Percentiles rank a stretch among this genome's conserved stretches.
phyloP scores from a whole-genome alignment of 305 asterid genomes.

The Fraxinus xanthoxyloides region DNA sequence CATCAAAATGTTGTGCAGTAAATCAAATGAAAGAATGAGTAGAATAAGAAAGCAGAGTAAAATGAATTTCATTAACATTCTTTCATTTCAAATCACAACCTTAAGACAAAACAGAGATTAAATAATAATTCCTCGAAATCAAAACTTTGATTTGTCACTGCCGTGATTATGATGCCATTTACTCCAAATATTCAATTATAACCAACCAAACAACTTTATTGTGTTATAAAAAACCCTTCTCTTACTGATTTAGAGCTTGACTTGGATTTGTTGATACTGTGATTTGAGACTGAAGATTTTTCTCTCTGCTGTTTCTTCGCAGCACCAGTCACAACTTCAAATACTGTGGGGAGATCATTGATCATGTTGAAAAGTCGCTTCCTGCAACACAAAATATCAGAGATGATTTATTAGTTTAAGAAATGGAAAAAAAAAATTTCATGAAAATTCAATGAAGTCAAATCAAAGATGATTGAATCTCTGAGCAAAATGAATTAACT shows the following conservation, averaged over 20 bases:
- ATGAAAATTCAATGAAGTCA: neutral
- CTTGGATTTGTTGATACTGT: slow-evolving; percentile 50
- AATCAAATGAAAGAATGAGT: neutral
- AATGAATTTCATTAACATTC: neutral
- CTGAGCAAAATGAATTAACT: neutral
- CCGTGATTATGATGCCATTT: neutral
- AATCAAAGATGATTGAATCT: neutral
- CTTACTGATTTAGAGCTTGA: slow-evolving; percentile 51
- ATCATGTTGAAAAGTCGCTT: slow-evolving; percentile 69
- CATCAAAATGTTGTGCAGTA: neutral
- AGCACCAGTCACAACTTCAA: slow-evolving; percentile 62
- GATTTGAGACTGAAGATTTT: slow-evolving; percentile 49
- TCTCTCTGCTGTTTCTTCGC: slow-evolving; percentile 55
- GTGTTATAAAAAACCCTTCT: slow-evolving; percentile 11
- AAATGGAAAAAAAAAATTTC: neutral
- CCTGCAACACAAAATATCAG: slow-evolving; percentile 40
- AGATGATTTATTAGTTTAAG: slow-evolving; percentile 2
- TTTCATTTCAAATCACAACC: neutral
- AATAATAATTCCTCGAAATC: neutral
- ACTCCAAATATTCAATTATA: neutral
- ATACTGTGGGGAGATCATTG: slow-evolving; percentile 66
- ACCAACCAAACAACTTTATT: neutral
- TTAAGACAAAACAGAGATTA: neutral
- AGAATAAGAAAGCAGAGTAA: neutral
- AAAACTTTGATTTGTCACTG: neutral